A percentile compares a stretch with the other conserved stretches of the same genome.
Evolutionary conservation across 2,329 filamentous ascomycete genomes (phyloP).

Genomic region (Gnomoniopsis smithogilvyi): DNA sequence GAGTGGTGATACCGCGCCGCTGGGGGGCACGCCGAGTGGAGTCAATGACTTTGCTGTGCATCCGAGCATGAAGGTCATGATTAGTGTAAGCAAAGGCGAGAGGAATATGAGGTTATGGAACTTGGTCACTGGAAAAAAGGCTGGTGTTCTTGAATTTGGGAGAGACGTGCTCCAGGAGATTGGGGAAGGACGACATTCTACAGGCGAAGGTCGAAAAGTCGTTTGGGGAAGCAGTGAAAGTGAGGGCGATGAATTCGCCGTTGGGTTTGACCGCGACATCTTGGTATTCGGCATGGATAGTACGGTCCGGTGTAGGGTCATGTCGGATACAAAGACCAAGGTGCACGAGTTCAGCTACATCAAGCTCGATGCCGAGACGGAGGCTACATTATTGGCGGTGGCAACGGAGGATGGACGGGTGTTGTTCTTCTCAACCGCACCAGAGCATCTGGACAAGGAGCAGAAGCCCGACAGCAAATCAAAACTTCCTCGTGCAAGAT

Average conservation of each 20-base stretch:
- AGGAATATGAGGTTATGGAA: constrained; percentile 95
- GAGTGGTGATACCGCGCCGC: constrained; percentile 83
- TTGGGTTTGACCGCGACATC: constrained; percentile 82
- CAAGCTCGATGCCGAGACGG: constrained; percentile 43
- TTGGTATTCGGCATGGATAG: constrained; percentile 88
- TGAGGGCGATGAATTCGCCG: constrained; percentile 76
- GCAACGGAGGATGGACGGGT: constrained; percentile 90
- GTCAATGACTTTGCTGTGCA: constrained; percentile 95
- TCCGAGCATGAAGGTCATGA: constrained; percentile 94
- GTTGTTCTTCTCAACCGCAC: constrained; percentile 73
- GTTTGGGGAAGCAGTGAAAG: constrained; percentile 72
- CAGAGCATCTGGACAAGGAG: constrained; percentile 39
- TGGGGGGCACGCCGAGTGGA: constrained; percentile 78
- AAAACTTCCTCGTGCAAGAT: constrained; percentile 55
- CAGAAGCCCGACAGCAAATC: constrained; percentile 20
- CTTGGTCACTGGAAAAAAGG: constrained; percentile 92
- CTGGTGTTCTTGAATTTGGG: constrained; percentile 84
- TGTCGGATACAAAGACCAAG: constrained; percentile 69
- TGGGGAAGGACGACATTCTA: constrained; percentile 72
- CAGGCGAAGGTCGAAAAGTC: constrained; percentile 79
- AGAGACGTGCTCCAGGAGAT: constrained; percentile 68
- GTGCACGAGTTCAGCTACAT: constrained; percentile 80
- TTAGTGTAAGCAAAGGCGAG: constrained; percentile 87
- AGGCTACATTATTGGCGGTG: constrained; percentile 62
- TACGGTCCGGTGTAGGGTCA: constrained; percentile 70